phyloP scores from a whole-genome alignment of 139 green algal genomes.

The Volvox africanus region DNA sequence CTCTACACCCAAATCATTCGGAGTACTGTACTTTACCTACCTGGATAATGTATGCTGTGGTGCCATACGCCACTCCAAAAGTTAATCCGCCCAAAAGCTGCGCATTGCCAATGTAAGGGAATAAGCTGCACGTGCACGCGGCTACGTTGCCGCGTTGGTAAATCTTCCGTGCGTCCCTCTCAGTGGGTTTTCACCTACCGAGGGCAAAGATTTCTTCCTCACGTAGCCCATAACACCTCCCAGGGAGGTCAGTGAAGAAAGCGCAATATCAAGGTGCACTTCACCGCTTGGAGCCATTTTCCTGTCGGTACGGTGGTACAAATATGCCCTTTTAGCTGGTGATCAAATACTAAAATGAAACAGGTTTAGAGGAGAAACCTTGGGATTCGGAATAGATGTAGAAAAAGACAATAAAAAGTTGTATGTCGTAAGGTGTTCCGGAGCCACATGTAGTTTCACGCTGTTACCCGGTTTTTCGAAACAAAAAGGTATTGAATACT shows the following conservation, averaged over 20 bases:
- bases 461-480: no score
- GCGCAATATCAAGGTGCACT: slow-evolving; percentile 26
- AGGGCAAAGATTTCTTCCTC: slow-evolving; percentile 14
- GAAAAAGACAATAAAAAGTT: no score
- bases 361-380: background rate
- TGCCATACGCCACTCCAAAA: slow-evolving; percentile 18
- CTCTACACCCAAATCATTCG: no score
- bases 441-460: no score
- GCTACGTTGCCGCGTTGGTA: no score
- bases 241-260: background rate
- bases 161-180: no score
- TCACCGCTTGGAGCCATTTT: slow-evolving; percentile 29
- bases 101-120: background rate
- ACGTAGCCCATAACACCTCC: slow-evolving; percentile 42
- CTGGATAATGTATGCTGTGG: slow-evolving; percentile 37
- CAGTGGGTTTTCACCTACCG: slow-evolving; percentile 3
- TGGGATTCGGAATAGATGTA: background rate
- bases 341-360: background rate
- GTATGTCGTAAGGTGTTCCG: no score
- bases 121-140: no score
- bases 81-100: slow-evolving; percentile 35
- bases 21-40: background rate
- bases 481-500: no score
- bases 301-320: no score
- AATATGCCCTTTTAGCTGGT: no score